Evolutionary conservation across 176 grass and related monocot species (phyloP), one percentile per base, ranked within the genome.

Genomic region (Olyra latifolia): DNA sequence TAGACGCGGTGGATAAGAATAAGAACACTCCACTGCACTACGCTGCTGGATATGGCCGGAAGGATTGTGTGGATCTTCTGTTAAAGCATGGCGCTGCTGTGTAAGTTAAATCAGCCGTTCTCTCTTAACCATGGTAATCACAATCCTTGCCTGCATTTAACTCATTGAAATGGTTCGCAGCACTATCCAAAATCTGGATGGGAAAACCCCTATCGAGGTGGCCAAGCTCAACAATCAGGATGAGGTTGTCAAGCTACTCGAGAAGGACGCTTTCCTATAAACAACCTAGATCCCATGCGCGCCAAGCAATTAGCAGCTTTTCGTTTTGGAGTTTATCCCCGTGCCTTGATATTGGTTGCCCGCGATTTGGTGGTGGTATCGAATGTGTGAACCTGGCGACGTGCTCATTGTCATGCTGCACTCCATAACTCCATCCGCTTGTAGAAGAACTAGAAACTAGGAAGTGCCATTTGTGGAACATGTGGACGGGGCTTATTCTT

Each of bases 11-110:
- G 87, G 94, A 97, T 78, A 97, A 89, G 85, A 97, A 97, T 44
- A 94, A 97, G 78, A 97, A 94, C 74, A 97, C 94, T 24, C 91
- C 94, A 0, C 71, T 97, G 79, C 94, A 97, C 58, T 97, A 97
- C 46, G 94, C 94, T 3, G 88, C 94, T 49, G 94, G 94, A 23
- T 97, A 97, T 53, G 94, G 94, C n/a, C 84, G 91, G 8, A 90
- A 92, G 80, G 91, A 92, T 27, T 94, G 91, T 9, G 94, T 97
- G 28, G 87, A 93, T 54, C 87, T 94, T 68, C 91, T 97, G 25
- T 62, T 97, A 27, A 77, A 97, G 68, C 89, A 97, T 49, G 91
- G 94, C 3, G 94, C 94, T 79, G 82, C 94, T 41, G 94, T 97
- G 94, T 97, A 94, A 83, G 94, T 94, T 35, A 62, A 80, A 80